Evolutionary conservation across 345 rosid genomes (phyloP), one percentile per base, ranked within the genome.

Genomic region (Angophora floribunda): DNA sequence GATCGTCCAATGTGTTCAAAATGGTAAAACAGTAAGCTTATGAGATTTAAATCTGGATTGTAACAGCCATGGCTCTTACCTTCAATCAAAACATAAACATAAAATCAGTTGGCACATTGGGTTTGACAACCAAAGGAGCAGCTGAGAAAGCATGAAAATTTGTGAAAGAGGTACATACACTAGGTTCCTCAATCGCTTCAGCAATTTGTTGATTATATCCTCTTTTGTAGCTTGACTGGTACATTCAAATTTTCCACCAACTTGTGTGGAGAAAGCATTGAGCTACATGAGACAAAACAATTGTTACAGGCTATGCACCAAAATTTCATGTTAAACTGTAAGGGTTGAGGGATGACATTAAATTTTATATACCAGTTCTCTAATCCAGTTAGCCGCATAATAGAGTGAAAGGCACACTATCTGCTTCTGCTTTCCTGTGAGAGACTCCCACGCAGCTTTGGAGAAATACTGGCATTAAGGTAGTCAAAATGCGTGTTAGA

Each of bases 201-300:
- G 88, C 86, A 97, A 92, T 91, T 97, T 97, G 86, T 88, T 91
- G 70, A 91, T 92, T 86, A 95, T 91, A 87, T 96, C 97, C 89
- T 94, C 94, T 88, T 91, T 92, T 52, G 95, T 91, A 44, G 94
- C 88, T 92, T 93, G 98, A 92, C 93, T 94, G 79, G 91, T 89
- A 91, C 91, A 92, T 87, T 93, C 91, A 94, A 89, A 90, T 90
- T 89, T 91, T 88, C 93, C 94, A 89, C 91, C 90, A 47, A 96
- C 91, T 93, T 97, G 98, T 86, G 97, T 89, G 51, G 95, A 92
- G 93, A 97, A 97, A 89, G 97, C 96, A 90, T 96, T 97, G 75
- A 97, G 96, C 99, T 96, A 87, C 90, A 91, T 52, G 85, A 90
- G 47, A 88, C 90, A 87, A 15, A 70, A 87, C 9, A 90, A 45